Evolutionary conservation across 2,329 filamentous ascomycete species (phyloP).

Genomic region (Fusarium abutilonis): DNA sequence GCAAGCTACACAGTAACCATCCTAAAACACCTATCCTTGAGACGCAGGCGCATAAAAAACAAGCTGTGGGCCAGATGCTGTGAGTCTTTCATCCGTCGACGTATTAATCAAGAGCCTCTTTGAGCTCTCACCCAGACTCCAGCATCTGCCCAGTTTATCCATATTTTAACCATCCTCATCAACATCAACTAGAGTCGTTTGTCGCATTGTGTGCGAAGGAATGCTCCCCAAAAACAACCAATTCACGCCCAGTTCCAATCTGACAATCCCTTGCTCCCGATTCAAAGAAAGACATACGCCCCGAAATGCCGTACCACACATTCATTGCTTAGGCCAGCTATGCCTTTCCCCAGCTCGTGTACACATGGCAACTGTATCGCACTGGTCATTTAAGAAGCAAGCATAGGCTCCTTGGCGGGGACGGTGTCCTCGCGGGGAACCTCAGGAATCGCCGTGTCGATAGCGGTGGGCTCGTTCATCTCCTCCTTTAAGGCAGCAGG

Average conservation of each 20-base stretch:
- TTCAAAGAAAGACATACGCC: conserved; percentile 43
- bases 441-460: conserved; percentile 43
- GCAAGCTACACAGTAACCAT: conserved; percentile 43
- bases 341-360: conserved; percentile 44
- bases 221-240: conserved; percentile 43
- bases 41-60: conserved; percentile 38
- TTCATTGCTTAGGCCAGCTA: conserved; percentile 43
- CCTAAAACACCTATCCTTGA: conserved; percentile 45
- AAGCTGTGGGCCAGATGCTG: conserved; percentile 33
- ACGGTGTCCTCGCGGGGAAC: conserved; percentile 39
- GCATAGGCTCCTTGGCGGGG: conserved; percentile 42
- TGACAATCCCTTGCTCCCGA: conserved; percentile 41
- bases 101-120: conserved; percentile 37
- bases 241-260: conserved; percentile 43
- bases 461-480: conserved; percentile 39
- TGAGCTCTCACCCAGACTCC: conserved; percentile 16
- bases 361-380: conserved; percentile 43
- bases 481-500: conserved; percentile 42
- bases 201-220: conserved; percentile 43
- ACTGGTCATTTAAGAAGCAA: conserved; percentile 45
- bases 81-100: conserved; percentile 27
- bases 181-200: conserved; percentile 41
- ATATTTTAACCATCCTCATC: conserved; percentile 41
- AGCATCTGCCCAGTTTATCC: conserved; percentile 32
- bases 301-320: conserved; percentile 45